Base-by-base conservation (phyloP, 108 stramenopile genomes). In the Cyclotella choctawhatcheeana region DNA sequence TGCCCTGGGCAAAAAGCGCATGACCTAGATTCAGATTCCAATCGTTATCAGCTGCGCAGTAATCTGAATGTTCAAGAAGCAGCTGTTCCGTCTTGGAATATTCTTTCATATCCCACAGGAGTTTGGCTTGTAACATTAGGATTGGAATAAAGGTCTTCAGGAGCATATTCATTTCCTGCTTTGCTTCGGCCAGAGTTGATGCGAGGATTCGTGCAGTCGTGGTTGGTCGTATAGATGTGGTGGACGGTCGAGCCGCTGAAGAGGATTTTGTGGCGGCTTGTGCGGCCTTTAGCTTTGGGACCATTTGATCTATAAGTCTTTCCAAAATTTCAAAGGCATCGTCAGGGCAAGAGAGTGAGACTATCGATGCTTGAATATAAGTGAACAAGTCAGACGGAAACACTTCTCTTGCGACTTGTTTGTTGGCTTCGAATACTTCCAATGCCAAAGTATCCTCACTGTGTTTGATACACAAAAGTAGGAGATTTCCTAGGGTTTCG, bases 1-100 rank as follows among this genome's bases (percentile, higher is more conserved):
- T 48, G 34, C 81, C 61, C 66, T 93, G 91, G 71, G 91, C 87
- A 79, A 97, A 97, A 51, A 92, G 85, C 21, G 88, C 82, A 63
- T 96, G 96, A 20, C 89, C 95, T 35, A 94, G 87, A 65, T 96
- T 95, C 27, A 89, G 58, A 59, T 82, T 86, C 90, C 93, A 97
- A 4, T 76, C 72, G 21, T 91, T 86, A 60, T 88, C 77, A 63
- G 88, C 89, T 3, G 73, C 58, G 76, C 94, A 96, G 66, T 94
- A 92, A 64, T 96, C 96, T 2, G 85, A 79, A n/a, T 61, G 61
- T 47, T 93, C 85, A 12, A 82, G 59, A 64, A 97, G 91, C 29
- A 96, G 67, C 40, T 85, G 64, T 74, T 97, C 93, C 0, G 92
- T 91, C 74, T 83, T 85, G 5, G 76, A 61, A 70, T 91, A 96